Conservation (phyloP, 352 stramenopile genomes). For the Phytophthora lateralis region DNA sequence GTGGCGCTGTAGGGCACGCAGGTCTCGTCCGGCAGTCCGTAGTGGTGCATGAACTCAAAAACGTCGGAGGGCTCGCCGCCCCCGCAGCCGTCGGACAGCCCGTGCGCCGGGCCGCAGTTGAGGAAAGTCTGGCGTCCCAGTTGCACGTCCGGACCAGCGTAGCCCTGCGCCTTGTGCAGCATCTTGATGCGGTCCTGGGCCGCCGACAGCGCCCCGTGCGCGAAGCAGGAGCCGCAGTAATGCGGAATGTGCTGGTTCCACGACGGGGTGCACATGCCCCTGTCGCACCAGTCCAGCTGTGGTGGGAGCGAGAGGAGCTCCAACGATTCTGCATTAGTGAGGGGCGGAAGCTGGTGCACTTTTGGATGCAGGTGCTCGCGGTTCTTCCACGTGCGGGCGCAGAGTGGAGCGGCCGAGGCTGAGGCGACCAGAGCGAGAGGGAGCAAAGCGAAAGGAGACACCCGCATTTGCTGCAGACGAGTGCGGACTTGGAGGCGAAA, state of each 20-base stretch:
- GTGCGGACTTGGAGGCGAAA: too few species aligned
- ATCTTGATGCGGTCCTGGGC: conserved; percentile 88
- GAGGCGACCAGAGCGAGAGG: neutral
- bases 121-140: conserved; percentile 80
- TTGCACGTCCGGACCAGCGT: conserved; percentile 71
- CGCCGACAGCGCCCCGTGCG: conserved; percentile 72
- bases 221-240: conserved; percentile 89
- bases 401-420: neutral
- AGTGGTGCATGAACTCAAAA: conserved; percentile 80
- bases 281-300: conserved; percentile 92
- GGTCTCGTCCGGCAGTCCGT: conserved; percentile 79
- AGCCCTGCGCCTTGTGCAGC: conserved; percentile 60
- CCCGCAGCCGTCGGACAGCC: conserved; percentile 64
- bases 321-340: conserved; percentile 47
- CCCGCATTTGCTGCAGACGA: neutral
- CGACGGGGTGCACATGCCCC: conserved; percentile 71
- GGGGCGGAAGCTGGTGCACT: conserved; percentile 36
- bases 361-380: conserved; percentile 70
- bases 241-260: conserved; percentile 88
- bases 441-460: neutral
- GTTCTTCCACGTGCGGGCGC: conserved; percentile 37
- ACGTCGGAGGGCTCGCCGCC: conserved; percentile 75
- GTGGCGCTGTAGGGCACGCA: conserved; percentile 83
- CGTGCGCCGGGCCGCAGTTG: conserved; percentile 79
- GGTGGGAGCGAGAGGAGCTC: conserved; percentile 49